A percentile compares a stretch with the other conserved stretches of the same genome.
These are phyloP conservation scores for Lablab purpureus DNA, from an alignment of 306 rosid species.

Conservation along the genomic window DNA sequence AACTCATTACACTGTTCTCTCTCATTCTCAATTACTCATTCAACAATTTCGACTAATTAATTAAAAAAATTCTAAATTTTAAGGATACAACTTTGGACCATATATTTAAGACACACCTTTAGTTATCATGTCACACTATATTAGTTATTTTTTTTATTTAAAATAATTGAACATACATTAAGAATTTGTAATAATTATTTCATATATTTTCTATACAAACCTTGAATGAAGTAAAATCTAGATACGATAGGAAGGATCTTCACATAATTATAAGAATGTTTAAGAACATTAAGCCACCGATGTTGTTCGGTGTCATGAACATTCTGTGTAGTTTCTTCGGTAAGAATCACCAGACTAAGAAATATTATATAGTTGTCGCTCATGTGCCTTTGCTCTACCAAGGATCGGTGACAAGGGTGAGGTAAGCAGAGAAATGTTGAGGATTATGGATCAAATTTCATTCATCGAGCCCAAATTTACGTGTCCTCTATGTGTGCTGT, in stretches of 20 bases:
- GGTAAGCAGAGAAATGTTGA: neutral
- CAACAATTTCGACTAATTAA: too few species aligned
- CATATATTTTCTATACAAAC: neutral
- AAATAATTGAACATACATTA: too few species aligned
- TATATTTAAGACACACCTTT: too few species aligned
- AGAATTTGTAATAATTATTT: too few species aligned
- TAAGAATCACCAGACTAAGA: neutral
- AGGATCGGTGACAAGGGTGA: neutral
- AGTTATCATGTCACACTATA: too few species aligned
- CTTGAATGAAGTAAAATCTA: neutral
- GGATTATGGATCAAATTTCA: neutral
- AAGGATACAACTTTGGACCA: too few species aligned
- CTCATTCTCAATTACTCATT: too few species aligned
- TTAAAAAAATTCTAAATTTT: neutral
- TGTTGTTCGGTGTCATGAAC: neutral
- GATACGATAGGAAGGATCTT: neutral
- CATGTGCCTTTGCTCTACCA: neutral
- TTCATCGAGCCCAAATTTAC: neutral
- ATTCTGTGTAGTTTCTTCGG: neutral
- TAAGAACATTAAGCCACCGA: neutral
- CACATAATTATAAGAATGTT: neutral
- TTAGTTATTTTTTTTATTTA: too few species aligned
- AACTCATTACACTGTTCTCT: too few species aligned
- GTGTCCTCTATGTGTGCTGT: neutral
- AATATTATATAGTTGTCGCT: neutral